Conservation (phyloP, 345 rosid species). For the Pugionium cornutum region DNA sequence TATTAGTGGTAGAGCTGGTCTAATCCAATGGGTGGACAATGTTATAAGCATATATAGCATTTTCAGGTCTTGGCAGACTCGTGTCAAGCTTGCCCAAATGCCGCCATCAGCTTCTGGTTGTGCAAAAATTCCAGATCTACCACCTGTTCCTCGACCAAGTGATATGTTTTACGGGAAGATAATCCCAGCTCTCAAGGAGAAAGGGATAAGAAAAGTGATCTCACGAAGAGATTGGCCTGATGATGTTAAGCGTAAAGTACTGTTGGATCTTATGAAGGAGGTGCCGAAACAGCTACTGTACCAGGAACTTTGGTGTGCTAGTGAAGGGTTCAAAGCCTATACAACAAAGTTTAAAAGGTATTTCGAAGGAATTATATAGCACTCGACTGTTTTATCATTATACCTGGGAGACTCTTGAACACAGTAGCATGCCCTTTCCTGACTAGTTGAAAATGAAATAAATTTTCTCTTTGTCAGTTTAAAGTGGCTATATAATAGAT, state of each 20-base stretch:
- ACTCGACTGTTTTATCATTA: background rate
- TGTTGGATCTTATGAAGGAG: slow-evolving; percentile 86
- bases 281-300: slow-evolving; percentile 85
- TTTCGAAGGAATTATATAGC: slow-evolving; percentile 13
- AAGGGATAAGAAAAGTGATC: slow-evolving; percentile 86
- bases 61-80: slow-evolving; percentile 86
- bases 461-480: background rate
- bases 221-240: slow-evolving; percentile 99
- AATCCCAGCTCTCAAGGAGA: slow-evolving; percentile 95
- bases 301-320: slow-evolving; percentile 95
- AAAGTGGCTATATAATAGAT: slow-evolving; percentile 2
- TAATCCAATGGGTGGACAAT: slow-evolving; percentile 92
- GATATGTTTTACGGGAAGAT: slow-evolving; percentile 98
- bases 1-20: slow-evolving; percentile 93
- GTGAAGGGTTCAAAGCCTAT: slow-evolving; percentile 93
- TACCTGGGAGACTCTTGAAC: slow-evolving; percentile 1
- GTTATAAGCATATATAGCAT: slow-evolving; percentile 81
- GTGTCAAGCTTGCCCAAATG: slow-evolving; percentile 68
- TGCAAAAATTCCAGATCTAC: slow-evolving; percentile 55
- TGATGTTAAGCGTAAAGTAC: slow-evolving; percentile 92
- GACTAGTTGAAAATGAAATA: slow-evolving; percentile 7
- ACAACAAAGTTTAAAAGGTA: slow-evolving; percentile 81
- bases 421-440: slow-evolving; percentile 13
- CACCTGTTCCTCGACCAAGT: slow-evolving; percentile 90
- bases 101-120: slow-evolving; percentile 54